These are phyloP conservation scores for Setaria italica DNA, from an alignment of 202 grass and related monocot genomes.

Conservation along the genomic window DNA sequence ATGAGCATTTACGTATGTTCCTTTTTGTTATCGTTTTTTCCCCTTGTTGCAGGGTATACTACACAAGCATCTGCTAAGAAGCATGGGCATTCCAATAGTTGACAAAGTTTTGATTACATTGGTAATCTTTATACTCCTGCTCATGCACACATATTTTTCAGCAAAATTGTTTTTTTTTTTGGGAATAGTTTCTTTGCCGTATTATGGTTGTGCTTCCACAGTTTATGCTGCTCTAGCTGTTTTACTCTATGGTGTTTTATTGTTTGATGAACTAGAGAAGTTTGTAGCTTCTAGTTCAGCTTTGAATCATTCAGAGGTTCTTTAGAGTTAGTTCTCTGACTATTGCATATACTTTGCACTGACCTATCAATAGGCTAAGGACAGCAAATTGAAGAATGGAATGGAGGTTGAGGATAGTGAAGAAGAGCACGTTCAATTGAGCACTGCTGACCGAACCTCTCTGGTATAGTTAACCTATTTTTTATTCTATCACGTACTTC, in stretches of 20 bases:
- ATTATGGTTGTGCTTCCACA: slow-evolving; percentile 11
- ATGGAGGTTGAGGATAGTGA: slow-evolving; percentile 67
- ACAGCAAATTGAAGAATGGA: slow-evolving; percentile 94
- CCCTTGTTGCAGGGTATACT: slow-evolving; percentile 69
- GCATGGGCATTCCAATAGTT: slow-evolving; percentile 71
- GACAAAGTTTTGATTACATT: slow-evolving; percentile 80
- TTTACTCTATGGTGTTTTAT: not conserved
- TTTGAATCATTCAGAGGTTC: slow-evolving; percentile 35
- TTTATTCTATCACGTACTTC: slow-evolving; percentile 30
- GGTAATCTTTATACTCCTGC: slow-evolving; percentile 53
- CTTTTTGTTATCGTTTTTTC: slow-evolving; percentile 20
- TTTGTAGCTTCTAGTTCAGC: not conserved
- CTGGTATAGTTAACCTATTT: slow-evolving; percentile 57
- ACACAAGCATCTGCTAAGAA: slow-evolving; percentile 93
- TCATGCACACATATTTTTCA: slow-evolving; percentile 15
- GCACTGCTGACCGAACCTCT: slow-evolving; percentile 71
- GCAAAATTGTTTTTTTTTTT: slow-evolving; percentile 13
- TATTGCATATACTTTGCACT: slow-evolving; percentile 39
- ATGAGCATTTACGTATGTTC: slow-evolving; percentile 38
- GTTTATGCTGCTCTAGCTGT: slow-evolving; percentile 17
- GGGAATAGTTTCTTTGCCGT: slow-evolving; percentile 14
- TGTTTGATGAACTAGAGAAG: too few relatives aligned
- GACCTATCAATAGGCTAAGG: slow-evolving; percentile 63
- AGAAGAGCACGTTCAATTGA: slow-evolving; percentile 60
- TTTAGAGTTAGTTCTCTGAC: slow-evolving; percentile 26